Evolutionary conservation across 1,139 yeast species (phyloP).

Genomic region (Saccharomyces pastorianus): DNA sequence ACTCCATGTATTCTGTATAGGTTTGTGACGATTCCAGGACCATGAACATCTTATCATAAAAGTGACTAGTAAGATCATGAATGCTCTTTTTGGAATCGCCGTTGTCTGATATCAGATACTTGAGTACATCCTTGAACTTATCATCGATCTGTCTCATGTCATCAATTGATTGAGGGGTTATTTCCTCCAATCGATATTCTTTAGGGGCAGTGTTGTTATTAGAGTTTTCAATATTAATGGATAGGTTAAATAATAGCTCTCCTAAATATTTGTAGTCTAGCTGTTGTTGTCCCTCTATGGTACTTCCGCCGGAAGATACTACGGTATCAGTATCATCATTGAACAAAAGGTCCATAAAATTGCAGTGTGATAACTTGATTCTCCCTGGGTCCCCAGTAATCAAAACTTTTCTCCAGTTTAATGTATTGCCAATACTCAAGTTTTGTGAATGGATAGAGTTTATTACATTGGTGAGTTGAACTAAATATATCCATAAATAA

Average conservation of each 20-base stretch:
- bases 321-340: constrained; percentile 24
- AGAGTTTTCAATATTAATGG: constrained; percentile 37
- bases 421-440: constrained; percentile 51
- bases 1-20: constrained; percentile 57
- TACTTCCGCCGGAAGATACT: constrained; percentile 3
- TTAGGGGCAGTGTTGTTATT: constrained; percentile 10
- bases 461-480: constrained; percentile 67
- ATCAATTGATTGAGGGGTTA: constrained; percentile 7
- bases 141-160: constrained; percentile 30
- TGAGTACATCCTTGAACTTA: constrained; percentile 31
- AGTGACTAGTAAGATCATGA: constrained; percentile 17
- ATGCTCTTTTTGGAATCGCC: constrained; percentile 28
- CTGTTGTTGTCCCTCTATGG: constrained; percentile 36
- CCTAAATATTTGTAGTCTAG: constrained; percentile 55
- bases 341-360: constrained; percentile 41
- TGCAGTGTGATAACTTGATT: constrained; percentile 63
- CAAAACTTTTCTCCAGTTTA: constrained; percentile 62
- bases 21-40: constrained; percentile 49
- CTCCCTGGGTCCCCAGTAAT: constrained; percentile 62
- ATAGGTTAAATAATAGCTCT: constrained; percentile 47
- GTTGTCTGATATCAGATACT: constrained; percentile 30
- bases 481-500: constrained; percentile 63
- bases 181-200: constrained; percentile 6
- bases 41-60: constrained; percentile 33
- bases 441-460: constrained; percentile 52